phyloP scores from a whole-genome alignment of 345 rosid species.

The Aurinia saxatilis region DNA sequence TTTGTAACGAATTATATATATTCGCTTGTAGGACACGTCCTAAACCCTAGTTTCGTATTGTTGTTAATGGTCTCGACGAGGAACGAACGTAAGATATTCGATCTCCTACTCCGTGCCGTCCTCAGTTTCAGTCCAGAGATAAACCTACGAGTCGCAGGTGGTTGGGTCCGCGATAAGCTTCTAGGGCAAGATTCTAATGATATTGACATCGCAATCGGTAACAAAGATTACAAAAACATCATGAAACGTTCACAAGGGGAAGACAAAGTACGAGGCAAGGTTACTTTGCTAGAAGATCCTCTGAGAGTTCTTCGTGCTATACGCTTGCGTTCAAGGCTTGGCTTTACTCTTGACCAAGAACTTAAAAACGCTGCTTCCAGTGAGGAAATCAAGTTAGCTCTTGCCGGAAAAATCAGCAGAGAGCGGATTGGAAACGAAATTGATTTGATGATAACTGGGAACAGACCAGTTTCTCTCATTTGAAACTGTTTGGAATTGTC shows the following conservation, averaged over 20 bases:
- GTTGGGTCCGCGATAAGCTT: constrained; percentile 13
- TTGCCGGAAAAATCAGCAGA: constrained; percentile 62
- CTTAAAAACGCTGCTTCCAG: constrained; percentile 26
- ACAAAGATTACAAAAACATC: too few species aligned
- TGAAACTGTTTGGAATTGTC: constrained; percentile 53
- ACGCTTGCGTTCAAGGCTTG: constrained; percentile 27
- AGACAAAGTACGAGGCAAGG: constrained; percentile 46
- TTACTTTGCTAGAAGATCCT: constrained; percentile 83
- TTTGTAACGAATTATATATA: too few species aligned
- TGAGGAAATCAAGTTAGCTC: constrained; percentile 61
- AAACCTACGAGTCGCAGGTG: too few species aligned
- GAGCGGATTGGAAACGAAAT: constrained; percentile 75
- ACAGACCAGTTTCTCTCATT: constrained; percentile 50
- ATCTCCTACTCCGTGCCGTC: too few species aligned
- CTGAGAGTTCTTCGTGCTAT: constrained; percentile 81
- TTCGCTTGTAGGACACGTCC: too few species aligned
- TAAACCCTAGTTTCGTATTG: too few species aligned
- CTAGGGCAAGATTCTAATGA: constrained; percentile 68
- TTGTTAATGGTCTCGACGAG: too few species aligned
- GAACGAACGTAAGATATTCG: too few species aligned
- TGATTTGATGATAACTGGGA: constrained; percentile 70
- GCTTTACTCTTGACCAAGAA: too few species aligned
- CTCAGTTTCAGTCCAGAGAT: too few species aligned
- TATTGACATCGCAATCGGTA: constrained; percentile 75
- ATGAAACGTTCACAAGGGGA: constrained; percentile 37